A percentile compares a stretch with the other conserved stretches of the same genome.
These are phyloP conservation scores for Falciphora oryzae DNA, from an alignment of 2,329 filamentous ascomycete species.

Conservation along the genomic window DNA sequence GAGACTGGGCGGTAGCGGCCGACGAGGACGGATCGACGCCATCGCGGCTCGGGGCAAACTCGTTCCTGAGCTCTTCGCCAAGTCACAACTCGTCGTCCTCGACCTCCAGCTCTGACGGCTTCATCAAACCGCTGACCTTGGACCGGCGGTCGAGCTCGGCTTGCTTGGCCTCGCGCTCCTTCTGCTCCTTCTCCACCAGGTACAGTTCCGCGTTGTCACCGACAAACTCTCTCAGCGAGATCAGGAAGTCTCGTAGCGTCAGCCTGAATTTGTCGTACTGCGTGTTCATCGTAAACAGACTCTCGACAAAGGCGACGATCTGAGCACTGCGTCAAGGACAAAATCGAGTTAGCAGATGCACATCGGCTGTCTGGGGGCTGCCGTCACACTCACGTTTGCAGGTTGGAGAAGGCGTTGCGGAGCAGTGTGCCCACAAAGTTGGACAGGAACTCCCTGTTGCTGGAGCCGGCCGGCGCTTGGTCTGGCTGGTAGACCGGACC, in stretches of 20 bases:
- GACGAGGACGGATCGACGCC: constrained; percentile 6
- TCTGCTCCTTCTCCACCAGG: constrained; percentile 90
- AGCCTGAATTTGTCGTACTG: constrained; percentile 94
- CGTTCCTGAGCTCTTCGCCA: constrained; percentile 57
- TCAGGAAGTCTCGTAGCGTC: constrained; percentile 92
- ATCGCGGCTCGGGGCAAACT: constrained; percentile 42
- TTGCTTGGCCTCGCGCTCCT: constrained; percentile 75
- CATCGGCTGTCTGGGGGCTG: neutral
- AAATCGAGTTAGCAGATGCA: neutral
- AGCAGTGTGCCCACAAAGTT: constrained; percentile 82
- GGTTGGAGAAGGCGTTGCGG: constrained; percentile 86
- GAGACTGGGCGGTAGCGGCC: constrained; percentile 3
- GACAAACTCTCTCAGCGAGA: constrained; percentile 93
- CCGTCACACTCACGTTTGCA: constrained; percentile 65
- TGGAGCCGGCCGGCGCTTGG: constrained; percentile 75
- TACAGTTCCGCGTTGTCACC: constrained; percentile 94
- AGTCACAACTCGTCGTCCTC: constrained; percentile 89
- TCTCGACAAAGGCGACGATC: constrained; percentile 85
- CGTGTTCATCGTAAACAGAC: constrained; percentile 80
- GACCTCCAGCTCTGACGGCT: constrained; percentile 92
- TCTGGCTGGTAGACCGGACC: constrained; percentile 84
- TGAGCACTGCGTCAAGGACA: constrained; percentile 54
- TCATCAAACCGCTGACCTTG: constrained; percentile 92
- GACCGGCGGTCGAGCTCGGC: constrained; percentile 87
- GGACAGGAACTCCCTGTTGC: constrained; percentile 84